Base-by-base conservation (phyloP, 257 asterid genomes). In the Nicotiana paniculata region DNA sequence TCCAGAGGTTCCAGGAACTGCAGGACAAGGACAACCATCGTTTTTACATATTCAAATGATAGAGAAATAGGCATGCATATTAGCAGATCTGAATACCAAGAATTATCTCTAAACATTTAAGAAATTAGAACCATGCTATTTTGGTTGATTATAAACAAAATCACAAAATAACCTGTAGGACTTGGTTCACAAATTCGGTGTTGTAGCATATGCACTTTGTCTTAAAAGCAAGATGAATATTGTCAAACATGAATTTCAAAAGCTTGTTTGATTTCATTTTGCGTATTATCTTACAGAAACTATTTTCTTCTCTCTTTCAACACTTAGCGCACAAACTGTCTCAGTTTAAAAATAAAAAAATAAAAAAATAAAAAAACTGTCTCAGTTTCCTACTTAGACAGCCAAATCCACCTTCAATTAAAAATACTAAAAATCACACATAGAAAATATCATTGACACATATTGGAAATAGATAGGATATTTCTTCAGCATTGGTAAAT, bases 1-100 rank as follows among this genome's bases (percentile, higher is more conserved):
- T 96, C 99, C 61, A 96, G 97, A 64, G 99, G 98, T 89, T 91
- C 94, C 81, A 94, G 89, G 85, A 95, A 95, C 98, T 95, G 88
- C 79, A 77, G 74, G 39, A 85, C 32, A 67, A 81, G 30, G 81
- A 17, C 81, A 62, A 77, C 39, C 30, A 55, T 58, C 53, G 51
- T 75, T 16, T 74, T 39, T 26, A 77, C 30, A 61, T 46, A 66
- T 32, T 18, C 63, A 51, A 75, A 75, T 75, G 43, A 51, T 75
- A 75, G 43, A 26, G 16, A 75, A 75, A 75, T 51, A 13, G 28
- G 46, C 63, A 75, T 26, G 63, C 9, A 1, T 75, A 51, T 75
- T 26, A 75, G 26, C 43, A 51, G 17, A 51, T 26, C 46, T 1
- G 43, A 51, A 15, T 51, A 35, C 63, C 80, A 75, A 48, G 80